phyloP scores from a whole-genome alignment of 2,329 filamentous ascomycete genomes.

The Phyllosticta citrichinensis region DNA sequence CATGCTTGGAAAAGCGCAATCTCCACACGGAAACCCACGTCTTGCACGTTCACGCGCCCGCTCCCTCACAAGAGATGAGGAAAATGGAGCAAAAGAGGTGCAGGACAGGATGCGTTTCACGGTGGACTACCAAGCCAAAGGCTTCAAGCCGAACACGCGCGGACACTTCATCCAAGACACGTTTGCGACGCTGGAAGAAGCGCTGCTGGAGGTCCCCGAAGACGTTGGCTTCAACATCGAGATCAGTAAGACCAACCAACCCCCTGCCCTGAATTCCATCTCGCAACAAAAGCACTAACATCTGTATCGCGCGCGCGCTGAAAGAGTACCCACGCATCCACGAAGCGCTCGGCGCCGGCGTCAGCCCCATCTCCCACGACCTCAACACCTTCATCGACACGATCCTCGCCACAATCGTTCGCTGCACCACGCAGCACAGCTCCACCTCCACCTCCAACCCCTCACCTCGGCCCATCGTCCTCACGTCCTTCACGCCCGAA shows the following conservation, averaged over 20 bases:
- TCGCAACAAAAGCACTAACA: slow-evolving; percentile 10
- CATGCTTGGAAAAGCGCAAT: slow-evolving; percentile 21
- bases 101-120: slow-evolving; percentile 95
- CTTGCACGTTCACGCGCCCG: slow-evolving; percentile 37
- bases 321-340: slow-evolving; percentile 89
- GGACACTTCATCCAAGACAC: slow-evolving; percentile 93
- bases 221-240: slow-evolving; percentile 95
- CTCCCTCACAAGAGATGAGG: slow-evolving; percentile 48
- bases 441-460: slow-evolving; percentile 26
- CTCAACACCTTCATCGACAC: slow-evolving; percentile 95
- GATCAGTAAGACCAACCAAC: slow-evolving; percentile 50
- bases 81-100: slow-evolving; percentile 40
- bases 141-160: slow-evolving; percentile 90
- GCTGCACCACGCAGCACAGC: no score
- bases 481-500: slow-evolving; percentile 95
- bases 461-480: slow-evolving; percentile 72
- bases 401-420: slow-evolving; percentile 81
- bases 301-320: neutral
- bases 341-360: slow-evolving; percentile 88
- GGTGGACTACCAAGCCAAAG: slow-evolving; percentile 84
- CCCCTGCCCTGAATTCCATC: neutral
- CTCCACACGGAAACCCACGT: slow-evolving; percentile 10
- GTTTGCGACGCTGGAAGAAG: slow-evolving; percentile 88
- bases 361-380: slow-evolving; percentile 94
- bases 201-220: slow-evolving; percentile 76